Base-by-base conservation (phyloP, 139 green algal species). In the Closterium sp. region DNA sequence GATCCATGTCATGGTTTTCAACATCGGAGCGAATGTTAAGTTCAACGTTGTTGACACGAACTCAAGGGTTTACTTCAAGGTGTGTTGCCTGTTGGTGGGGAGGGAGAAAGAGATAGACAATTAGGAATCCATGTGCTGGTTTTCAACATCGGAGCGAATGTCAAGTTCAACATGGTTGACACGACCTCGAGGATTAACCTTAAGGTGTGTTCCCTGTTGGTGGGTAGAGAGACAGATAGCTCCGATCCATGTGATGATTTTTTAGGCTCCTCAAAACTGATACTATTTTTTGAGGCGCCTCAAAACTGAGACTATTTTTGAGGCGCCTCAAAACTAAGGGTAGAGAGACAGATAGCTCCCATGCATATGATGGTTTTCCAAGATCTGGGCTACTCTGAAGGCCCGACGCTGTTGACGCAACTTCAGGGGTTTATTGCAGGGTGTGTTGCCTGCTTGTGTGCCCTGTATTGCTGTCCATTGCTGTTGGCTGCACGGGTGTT, bases 121-220 rank as follows among this genome's bases (percentile, higher is more conserved):
- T n/a, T n/a, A n/a, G n/a, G 4, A 1, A 33, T 89, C 34, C 33
- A 89, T 34, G 34, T 89, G n/a, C 23, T 33, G 34, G 34, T 76
- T 76, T 81, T 84, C 34, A 89, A 90, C 87, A 83, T 90, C 23
- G 87, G 87, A 5, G 87, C 34, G 5, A 90, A 90, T 23, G 87
- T 90, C 34, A 30, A 31, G 5, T 90, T 84, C 34, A n/a, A 34
- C 34, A 25, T 83, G 28, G 16, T 90, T 2, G 34, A 90, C 23
- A 90, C 87, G 28, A 90, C 87, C 23, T 33, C 7, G 8, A 35
- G 87, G 12, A 34, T 90, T 36, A 84, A 84, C 87, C 28, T 30
- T 34, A 90, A 90, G 35, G 87, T 90, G 35, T 83, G 87, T n/a
- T 12, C 34, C 12, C 34, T 35, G 87, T 31, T 84, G 3, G 34